phyloP scores from a whole-genome alignment of 371 early-diverging fungal genomes.

The Rhizopus delemar region DNA sequence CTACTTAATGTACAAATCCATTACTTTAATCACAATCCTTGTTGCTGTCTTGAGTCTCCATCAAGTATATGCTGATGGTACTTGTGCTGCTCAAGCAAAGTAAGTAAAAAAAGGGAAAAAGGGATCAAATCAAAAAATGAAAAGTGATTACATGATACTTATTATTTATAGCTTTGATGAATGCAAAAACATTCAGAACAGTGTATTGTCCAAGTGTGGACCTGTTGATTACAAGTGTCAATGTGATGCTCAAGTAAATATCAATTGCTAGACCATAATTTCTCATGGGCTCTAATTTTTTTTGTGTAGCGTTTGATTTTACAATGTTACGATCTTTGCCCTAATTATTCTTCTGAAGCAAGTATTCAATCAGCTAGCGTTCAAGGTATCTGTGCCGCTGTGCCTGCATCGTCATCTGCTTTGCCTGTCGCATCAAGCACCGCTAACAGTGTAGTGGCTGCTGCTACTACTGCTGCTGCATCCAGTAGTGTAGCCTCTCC shows the following conservation, averaged over 20 bases:
- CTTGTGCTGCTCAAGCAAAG: constrained; percentile 40
- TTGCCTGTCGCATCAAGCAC: constrained; percentile 2
- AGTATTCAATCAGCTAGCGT: constrained; percentile 26
- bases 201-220: constrained; percentile 19
- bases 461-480: constrained; percentile 9
- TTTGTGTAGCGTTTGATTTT: constrained; percentile 26
- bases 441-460: background rate
- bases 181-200: constrained; percentile 29
- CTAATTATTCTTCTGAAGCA: constrained; percentile 28
- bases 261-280: background rate
- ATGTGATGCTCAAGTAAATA: constrained; percentile 32
- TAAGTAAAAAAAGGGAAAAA: constrained; percentile 12
- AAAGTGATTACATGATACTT: background rate
- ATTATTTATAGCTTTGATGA: constrained; percentile 28
- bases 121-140: background rate
- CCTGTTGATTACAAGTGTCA: constrained; percentile 33
- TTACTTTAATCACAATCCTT: background rate
- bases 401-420: constrained; percentile 18
- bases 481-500: constrained; percentile 9
- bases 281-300: background rate
- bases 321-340: constrained; percentile 36
- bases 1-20: background rate
- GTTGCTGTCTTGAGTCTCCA: background rate
- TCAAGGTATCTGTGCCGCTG: constrained; percentile 31
- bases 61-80: constrained; percentile 1